Base-by-base conservation (phyloP, 1,139 yeast genomes). In the Blastobotrys arbuscula region DNA sequence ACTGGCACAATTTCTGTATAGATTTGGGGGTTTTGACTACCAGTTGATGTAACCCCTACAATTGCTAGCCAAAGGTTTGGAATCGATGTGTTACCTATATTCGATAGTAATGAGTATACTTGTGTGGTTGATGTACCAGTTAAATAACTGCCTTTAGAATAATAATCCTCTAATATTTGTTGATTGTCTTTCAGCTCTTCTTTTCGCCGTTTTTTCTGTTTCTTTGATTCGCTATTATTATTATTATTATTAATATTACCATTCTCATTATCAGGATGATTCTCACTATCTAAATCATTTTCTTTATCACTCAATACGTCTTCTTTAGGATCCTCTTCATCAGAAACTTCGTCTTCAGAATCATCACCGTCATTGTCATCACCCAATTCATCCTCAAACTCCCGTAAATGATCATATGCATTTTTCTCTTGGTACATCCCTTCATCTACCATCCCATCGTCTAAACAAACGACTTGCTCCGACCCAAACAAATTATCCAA, bases 401-500 rank as follows among this genome's bases (percentile, higher is more conserved):
- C 63, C 1, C 62, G 69, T 2, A 63, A 68, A 10, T 64, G 60
- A 2, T 63, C 51, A 45, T 65, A 67, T 5, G 70, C 68, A 16
- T 54, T 55, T 20, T 53, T 53, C 41, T 63, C 62, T 30, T 52
- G 53, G 5, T 47, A 50, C 33, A 66, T 50, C 23, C 53, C 50
- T 0, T 67, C 71, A 2, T 70, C 77, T 2, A 88, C 75, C 46
- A 70, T 74, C 1, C 96, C 96, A 63, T 92, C 98, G 61, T 92
- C 97, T 53, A 90, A 77, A 64, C 97, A 92, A 5, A 79, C 74
- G 10, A 92, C 79, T 58, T 81, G 74, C n/a, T 80, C 78, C 2
- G 95, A 82, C 2, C 95, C 96, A 73, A 87, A 90, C 47, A 92
- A 64, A 64, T 94, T 94, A 62, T 90, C 96, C 57, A 94, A 71